phyloP scores from a whole-genome alignment of 305 asterid species.

The Fraxinus dipetala region DNA sequence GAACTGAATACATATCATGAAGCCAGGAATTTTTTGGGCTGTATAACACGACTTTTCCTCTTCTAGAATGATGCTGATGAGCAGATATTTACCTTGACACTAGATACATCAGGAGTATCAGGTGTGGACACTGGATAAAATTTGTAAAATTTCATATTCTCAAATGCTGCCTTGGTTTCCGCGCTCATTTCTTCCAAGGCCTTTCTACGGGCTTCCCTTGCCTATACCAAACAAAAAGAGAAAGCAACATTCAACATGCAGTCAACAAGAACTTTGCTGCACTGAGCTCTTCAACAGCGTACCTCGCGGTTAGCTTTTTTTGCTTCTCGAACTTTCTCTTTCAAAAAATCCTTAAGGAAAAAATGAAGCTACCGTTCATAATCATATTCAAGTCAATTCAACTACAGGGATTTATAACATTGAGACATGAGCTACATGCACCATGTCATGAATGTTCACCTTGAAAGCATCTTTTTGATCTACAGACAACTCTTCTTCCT shows the following conservation, averaged over 20 bases:
- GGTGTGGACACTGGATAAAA: constrained; percentile 72
- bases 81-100: constrained; percentile 49
- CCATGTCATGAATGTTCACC: constrained; percentile 33
- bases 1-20: not conserved
- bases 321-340: constrained; percentile 72
- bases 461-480: constrained; percentile 68
- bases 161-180: constrained; percentile 59
- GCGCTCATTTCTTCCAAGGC: constrained; percentile 63
- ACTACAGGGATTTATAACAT: not conserved
- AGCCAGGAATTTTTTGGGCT: not conserved
- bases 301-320: constrained; percentile 75
- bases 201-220: constrained; percentile 73
- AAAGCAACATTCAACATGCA: constrained; percentile 14
- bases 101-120: constrained; percentile 64
- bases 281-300: constrained; percentile 4
- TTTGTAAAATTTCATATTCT: constrained; percentile 61
- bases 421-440: not conserved
- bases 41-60: not conserved
- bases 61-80: not conserved
- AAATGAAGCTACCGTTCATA: not conserved
- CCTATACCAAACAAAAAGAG: constrained; percentile 37
- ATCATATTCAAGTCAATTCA: not conserved
- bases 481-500: constrained; percentile 60
- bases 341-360: constrained; percentile 49
- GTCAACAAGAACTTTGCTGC: not conserved